These are phyloP conservation scores for Fusarium annulatum DNA, from an alignment of 2,329 filamentous ascomycete species.

Conservation along the genomic window DNA sequence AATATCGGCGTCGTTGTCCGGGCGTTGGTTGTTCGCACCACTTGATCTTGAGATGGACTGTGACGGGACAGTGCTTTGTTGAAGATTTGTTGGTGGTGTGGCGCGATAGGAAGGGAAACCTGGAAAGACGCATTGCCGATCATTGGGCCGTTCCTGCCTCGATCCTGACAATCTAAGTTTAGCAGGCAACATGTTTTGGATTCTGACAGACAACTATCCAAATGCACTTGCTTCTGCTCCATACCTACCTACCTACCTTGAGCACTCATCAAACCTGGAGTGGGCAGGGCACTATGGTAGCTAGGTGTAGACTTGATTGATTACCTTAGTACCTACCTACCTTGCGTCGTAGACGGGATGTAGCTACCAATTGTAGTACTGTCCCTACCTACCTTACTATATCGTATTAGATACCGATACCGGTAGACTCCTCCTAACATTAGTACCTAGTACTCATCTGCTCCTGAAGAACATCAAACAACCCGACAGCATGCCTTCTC, in stretches of 20 bases:
- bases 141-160: conserved; percentile 24
- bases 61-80: conserved; percentile 14
- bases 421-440: neutral
- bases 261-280: neutral
- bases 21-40: neutral
- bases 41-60: conserved; percentile 12
- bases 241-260: neutral
- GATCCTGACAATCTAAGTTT: conserved; percentile 28
- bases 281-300: neutral
- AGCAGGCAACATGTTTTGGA: neutral
- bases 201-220: neutral
- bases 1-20: neutral
- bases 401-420: neutral
- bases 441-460: neutral
- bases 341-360: neutral
- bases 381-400: neutral
- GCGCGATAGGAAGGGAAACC: conserved; percentile 18
- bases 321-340: neutral
- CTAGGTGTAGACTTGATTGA: conserved; percentile 1
- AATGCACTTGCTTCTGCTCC: neutral
- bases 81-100: conserved; percentile 9
- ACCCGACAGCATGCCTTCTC: conserved; percentile 5
- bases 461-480: neutral
- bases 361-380: neutral
- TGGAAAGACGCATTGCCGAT: conserved; percentile 31